A percentile compares a stretch with the other conserved stretches of the same genome.
Evolutionary conservation across 805 yeast species (phyloP).

Genomic region (Candida dajiaensis): DNA sequence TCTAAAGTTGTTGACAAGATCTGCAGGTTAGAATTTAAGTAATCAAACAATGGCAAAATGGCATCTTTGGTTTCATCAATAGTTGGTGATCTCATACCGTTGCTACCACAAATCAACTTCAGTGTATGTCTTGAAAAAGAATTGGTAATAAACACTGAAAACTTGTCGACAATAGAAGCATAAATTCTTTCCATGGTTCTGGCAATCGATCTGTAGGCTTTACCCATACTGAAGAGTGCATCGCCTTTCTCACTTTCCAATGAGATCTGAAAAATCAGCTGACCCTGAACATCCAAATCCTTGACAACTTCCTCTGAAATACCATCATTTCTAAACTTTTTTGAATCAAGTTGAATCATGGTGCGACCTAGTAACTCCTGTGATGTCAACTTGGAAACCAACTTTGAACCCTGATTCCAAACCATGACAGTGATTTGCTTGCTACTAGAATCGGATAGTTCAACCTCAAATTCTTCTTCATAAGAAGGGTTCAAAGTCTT

Average conservation of each 20-base stretch:
- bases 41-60: conserved; percentile 67
- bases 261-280: conserved; percentile 57
- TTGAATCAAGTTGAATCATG: conserved; percentile 53
- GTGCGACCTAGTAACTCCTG: conserved; percentile 67
- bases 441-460: conserved; percentile 33
- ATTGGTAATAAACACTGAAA: conserved; percentile 54
- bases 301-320: conserved; percentile 53
- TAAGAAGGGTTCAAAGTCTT: conserved; percentile 68
- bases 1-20: conserved; percentile 58
- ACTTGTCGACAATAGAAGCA: conserved; percentile 66
- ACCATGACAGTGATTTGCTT: conserved; percentile 52
- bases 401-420: conserved; percentile 55
- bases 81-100: conserved; percentile 38
- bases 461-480: conserved; percentile 79
- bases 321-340: conserved; percentile 59
- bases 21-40: conserved; percentile 60
- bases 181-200: conserved; percentile 64
- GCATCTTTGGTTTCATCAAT: conserved; percentile 53
- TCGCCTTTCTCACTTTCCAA: conserved; percentile 78
- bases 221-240: conserved; percentile 75
- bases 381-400: conserved; percentile 31
- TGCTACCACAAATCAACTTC: conserved; percentile 46
- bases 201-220: conserved; percentile 58
- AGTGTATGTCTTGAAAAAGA: conserved; percentile 54
- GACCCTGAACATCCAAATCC: conserved; percentile 62